phyloP scores from a whole-genome alignment of 2,329 filamentous ascomycete genomes.

The Pseudocercospora pini-densiflorae region DNA sequence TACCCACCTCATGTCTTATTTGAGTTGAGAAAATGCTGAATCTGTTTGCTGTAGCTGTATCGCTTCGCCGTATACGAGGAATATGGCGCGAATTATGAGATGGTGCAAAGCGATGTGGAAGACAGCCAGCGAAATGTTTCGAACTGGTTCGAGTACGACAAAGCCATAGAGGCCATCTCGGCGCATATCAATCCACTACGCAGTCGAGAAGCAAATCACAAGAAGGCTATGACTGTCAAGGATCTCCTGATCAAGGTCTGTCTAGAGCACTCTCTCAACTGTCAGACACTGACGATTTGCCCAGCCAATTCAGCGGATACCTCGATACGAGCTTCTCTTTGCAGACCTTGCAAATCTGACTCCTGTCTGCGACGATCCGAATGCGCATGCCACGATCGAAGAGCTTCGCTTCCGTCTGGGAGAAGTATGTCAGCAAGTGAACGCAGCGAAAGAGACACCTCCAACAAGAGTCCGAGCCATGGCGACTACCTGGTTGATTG shows the following conservation, averaged over 20 bases:
- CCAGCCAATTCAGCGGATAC: constrained; percentile 89
- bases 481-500: constrained; percentile 82
- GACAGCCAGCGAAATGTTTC: constrained; percentile 68
- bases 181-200: constrained; percentile 74
- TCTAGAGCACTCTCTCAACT: neutral
- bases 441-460: constrained; percentile 76
- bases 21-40: constrained; percentile 51
- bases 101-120: constrained; percentile 78
- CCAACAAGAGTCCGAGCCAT: constrained; percentile 70
- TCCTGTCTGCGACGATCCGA: constrained; percentile 81
- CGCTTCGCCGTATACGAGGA: constrained; percentile 88
- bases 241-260: constrained; percentile 88
- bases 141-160: constrained; percentile 81
- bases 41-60: constrained; percentile 63
- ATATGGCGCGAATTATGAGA: constrained; percentile 87
- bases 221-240: constrained; percentile 78
- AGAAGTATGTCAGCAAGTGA: constrained; percentile 78
- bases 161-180: constrained; percentile 81
- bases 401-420: constrained; percentile 73
- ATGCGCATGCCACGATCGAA: constrained; percentile 79
- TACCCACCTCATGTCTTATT: constrained; percentile 37
- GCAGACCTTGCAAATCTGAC: constrained; percentile 82
- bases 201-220: constrained; percentile 64
- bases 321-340: constrained; percentile 88
- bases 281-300: neutral